Evolutionary conservation across 2,329 filamentous ascomycete species (phyloP).

Genomic region (Aspergillus tubingensis): DNA sequence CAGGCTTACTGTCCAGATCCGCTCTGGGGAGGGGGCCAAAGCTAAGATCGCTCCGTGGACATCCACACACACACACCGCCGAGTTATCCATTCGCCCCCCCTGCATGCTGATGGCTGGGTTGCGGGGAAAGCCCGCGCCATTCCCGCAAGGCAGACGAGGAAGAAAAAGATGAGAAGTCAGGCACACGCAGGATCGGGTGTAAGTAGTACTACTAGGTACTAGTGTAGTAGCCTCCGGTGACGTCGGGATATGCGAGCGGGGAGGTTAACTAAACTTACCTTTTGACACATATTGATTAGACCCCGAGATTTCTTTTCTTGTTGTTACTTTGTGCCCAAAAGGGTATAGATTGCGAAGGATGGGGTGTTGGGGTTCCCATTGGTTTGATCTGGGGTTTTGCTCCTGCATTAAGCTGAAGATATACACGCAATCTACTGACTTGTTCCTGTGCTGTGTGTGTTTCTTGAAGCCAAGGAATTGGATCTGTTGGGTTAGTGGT

Average conservation of each 20-base stretch:
- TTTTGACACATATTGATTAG: neutral
- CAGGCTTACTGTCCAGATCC: neutral
- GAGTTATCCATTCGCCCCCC: neutral
- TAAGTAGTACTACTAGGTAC: too few relatives aligned
- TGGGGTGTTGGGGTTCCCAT: neutral
- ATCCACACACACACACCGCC: neutral
- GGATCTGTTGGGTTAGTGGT: too few relatives aligned
- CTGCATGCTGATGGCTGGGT: neutral
- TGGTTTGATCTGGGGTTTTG: neutral
- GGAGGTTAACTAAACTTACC: neutral
- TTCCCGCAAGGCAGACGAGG: neutral
- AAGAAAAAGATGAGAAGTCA: neutral
- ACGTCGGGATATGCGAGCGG: neutral
- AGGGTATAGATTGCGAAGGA: neutral
- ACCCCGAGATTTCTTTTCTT: neutral
- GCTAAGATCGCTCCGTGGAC: neutral
- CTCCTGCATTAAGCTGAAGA: neutral
- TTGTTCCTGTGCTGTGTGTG: too few relatives aligned
- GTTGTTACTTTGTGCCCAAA: too few relatives aligned
- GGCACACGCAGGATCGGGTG: neutral
- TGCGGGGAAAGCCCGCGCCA: neutral
- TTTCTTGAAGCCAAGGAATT: too few relatives aligned
- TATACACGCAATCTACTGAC: neutral
- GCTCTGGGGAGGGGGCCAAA: neutral
- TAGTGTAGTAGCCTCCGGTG: neutral